Evolutionary conservation across 805 yeast species (phyloP), one percentile per base, ranked within the genome.

Genomic region (Saccharomyces jurei): DNA sequence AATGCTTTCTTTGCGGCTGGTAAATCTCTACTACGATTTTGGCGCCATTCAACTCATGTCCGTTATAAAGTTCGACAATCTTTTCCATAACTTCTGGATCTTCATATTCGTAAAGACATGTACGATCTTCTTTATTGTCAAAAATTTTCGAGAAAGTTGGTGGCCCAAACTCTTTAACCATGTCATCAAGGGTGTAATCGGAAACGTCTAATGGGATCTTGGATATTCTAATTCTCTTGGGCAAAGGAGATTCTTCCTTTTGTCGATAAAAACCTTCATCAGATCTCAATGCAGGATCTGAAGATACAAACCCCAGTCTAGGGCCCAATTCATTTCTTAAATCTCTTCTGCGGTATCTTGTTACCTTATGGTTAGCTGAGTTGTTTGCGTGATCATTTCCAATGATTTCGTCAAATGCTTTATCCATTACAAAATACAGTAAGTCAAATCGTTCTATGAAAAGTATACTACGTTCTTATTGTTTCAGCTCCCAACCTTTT

Each of bases 331-430:
- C 59, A 50, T 66, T 65, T 57, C 72, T 66, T 49, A 67, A 54
- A 56, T 69, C 71, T 52, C 72, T 64, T 48, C 69, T 66, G 57
- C 71, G 71, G 54, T 68, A 68, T 51, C 56, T 62, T 67, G 60
- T 58, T 46, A 58, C 60, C 49, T 52, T 58, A 50, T 58, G 60
- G 32, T 56, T 52, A 25, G 46, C 46, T 29, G 44, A 36, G 44
- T 9, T 10, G 4, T 36, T 25, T 21, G 25, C 10, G 17, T 36
- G 11, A 6, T 17, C 21, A 36, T 17, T 21, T 36, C 44, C 44
- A 36, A 36, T 36, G 17, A 36, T 36, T 36, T 36, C 44, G 25
- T 36, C 44, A 36, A 36, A 36, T 17, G 44, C 44, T 36, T 36
- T 36, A 14, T 46, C 30, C 29, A 27, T 46, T 25, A 17, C 30